phyloP scores from a whole-genome alignment of 257 asterid species.

The Mitragyna speciosa region DNA sequence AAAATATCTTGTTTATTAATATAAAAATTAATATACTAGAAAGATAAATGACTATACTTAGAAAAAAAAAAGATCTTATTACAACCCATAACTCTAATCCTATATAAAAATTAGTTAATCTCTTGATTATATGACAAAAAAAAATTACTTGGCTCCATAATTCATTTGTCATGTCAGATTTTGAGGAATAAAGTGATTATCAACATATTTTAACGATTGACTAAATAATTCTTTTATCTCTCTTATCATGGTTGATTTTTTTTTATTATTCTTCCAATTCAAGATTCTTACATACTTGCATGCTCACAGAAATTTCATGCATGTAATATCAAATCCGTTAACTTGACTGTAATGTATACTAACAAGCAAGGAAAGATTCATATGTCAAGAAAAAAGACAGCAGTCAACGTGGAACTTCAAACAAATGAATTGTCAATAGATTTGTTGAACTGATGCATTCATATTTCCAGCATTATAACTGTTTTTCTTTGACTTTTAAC shows the following conservation, averaged over 20 bases:
- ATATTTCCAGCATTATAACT: not conserved
- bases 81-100: too few relatives aligned
- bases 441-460: not conserved
- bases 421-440: not conserved
- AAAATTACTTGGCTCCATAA: too few relatives aligned
- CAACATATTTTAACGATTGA: not conserved
- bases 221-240: not conserved
- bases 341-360: not conserved
- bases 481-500: too few relatives aligned
- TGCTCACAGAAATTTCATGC: too few relatives aligned
- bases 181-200: constrained; percentile 1
- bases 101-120: too few relatives aligned
- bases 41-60: too few relatives aligned
- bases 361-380: not conserved
- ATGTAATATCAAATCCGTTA: not conserved
- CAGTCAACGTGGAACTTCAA: not conserved
- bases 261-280: not conserved
- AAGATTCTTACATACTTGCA: not conserved
- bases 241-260: not conserved
- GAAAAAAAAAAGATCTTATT: too few relatives aligned
- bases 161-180: not conserved
- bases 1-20: too few relatives aligned
- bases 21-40: too few relatives aligned
- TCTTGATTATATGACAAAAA: not conserved
- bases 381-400: not conserved